These are phyloP conservation scores for Gnomoniopsis sp. DNA, from an alignment of 2,329 filamentous ascomycete species.

Conservation along the genomic window DNA sequence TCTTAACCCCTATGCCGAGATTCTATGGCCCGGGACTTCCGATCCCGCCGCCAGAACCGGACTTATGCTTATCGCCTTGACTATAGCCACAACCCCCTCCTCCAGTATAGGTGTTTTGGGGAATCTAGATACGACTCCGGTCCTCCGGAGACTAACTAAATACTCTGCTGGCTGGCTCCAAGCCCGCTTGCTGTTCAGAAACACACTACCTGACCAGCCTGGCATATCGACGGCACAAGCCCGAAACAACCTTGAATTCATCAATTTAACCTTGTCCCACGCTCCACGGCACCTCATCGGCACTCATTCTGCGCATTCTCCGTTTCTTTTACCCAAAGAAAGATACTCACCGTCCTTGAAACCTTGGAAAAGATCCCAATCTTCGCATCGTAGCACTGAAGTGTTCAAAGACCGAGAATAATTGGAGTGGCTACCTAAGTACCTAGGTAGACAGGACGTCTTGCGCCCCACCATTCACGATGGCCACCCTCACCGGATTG, in stretches of 20 bases:
- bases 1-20: neutral
- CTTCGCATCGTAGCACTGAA: no score
- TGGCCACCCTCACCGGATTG: slow-evolving; percentile 38
- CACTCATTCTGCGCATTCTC: no score
- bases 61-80: slow-evolving; percentile 1
- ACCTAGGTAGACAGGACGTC: no score
- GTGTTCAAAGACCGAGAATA: neutral
- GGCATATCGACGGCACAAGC: no score
- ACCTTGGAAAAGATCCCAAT: no score
- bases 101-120: neutral
- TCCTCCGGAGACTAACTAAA: neutral
- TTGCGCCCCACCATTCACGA: slow-evolving; percentile 18
- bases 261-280: no score
- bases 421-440: neutral
- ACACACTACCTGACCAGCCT: no score
- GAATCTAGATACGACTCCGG: neutral
- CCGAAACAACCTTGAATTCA: no score
- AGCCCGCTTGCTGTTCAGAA: no score
- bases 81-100: neutral
- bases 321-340: no score
- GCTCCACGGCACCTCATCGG: no score
- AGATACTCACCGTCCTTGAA: no score
- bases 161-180: neutral
- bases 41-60: neutral
- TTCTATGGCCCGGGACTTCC: neutral